Evolutionary conservation across 2,329 filamentous ascomycete genomes (phyloP).

Genomic region (Colletotrichum incanum): DNA sequence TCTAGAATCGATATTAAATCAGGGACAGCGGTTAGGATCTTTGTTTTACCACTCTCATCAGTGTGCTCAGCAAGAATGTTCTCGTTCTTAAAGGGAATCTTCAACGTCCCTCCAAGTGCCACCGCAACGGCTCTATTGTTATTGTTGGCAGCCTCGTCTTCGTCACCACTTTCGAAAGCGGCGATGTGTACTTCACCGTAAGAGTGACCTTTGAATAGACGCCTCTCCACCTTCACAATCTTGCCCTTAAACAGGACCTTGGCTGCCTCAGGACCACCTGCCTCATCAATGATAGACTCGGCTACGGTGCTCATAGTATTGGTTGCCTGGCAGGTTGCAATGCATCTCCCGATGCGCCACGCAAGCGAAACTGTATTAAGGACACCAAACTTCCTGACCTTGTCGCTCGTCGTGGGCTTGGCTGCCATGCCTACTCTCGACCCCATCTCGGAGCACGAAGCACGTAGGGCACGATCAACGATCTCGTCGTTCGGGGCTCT

Average conservation of each 20-base stretch:
- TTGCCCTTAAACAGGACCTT: slow-evolving; percentile 76
- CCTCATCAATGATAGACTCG: slow-evolving; percentile 72
- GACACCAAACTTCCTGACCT: slow-evolving; percentile 45
- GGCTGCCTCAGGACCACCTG: slow-evolving; percentile 67
- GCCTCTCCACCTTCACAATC: slow-evolving; percentile 67
- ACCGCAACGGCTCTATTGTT: slow-evolving; percentile 18
- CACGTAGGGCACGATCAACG: slow-evolving; percentile 54
- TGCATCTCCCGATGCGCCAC: slow-evolving; percentile 36
- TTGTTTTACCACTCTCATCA: slow-evolving; percentile 50
- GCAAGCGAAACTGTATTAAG: slow-evolving; percentile 41
- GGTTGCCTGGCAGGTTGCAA: slow-evolving; percentile 34
- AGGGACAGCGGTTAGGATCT: slow-evolving; percentile 67
- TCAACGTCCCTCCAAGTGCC: slow-evolving; percentile 44
- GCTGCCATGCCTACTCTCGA: slow-evolving; percentile 40
- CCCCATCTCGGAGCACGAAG: slow-evolving; percentile 57
- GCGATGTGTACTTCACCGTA: slow-evolving; percentile 59
- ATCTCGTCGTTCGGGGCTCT: slow-evolving; percentile 54
- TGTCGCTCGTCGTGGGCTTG: slow-evolving; percentile 33
- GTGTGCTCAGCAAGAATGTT: slow-evolving; percentile 69
- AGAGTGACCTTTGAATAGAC: slow-evolving; percentile 64
- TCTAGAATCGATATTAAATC: slow-evolving; percentile 72
- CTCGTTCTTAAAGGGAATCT: slow-evolving; percentile 51
- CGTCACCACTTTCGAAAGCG: slow-evolving; percentile 45
- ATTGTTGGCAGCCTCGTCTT: slow-evolving; percentile 38
- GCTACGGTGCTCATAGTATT: slow-evolving; percentile 70